Evolutionary conservation across 140 eudicot genomes (phyloP).

Genomic region (Flaveria floridana): DNA sequence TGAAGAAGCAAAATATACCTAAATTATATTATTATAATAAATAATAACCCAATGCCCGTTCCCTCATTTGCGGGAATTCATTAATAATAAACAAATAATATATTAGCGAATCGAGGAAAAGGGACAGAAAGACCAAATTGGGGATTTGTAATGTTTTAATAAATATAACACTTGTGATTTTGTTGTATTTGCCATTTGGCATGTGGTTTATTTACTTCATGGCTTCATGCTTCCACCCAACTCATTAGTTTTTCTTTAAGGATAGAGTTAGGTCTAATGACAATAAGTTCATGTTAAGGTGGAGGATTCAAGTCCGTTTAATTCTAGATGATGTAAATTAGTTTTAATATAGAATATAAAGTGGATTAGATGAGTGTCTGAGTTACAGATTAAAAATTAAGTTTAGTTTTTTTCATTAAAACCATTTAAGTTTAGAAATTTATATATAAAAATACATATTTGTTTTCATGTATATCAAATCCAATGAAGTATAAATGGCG

Average conservation of each 20-base stretch:
- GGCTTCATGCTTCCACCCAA: background rate
- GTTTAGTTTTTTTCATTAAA: too few relatives aligned
- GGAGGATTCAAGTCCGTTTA: too few relatives aligned
- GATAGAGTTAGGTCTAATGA: too few relatives aligned
- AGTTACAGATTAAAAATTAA: too few relatives aligned
- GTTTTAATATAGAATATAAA: too few relatives aligned
- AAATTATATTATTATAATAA: background rate
- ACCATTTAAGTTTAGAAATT: too few relatives aligned
- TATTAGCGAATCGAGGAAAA: conserved; percentile 15
- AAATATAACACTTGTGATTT: background rate
- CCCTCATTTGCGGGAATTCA: conserved; percentile 19
- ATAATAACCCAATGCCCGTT: conserved; percentile 18
- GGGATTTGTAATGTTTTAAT: conserved; percentile 30
- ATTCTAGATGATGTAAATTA: too few relatives aligned
- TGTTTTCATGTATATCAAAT: too few relatives aligned
- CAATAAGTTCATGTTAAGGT: too few relatives aligned
- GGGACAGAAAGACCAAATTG: conserved; percentile 23
- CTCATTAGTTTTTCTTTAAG: too few relatives aligned
- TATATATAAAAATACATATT: too few relatives aligned
- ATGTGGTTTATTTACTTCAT: background rate
- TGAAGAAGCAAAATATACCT: conserved; percentile 28
- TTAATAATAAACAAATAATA: background rate
- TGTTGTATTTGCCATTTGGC: background rate
- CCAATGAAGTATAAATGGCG: background rate
- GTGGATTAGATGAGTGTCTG: too few relatives aligned